phyloP scores from a whole-genome alignment of 352 stramenopile genomes.

The Globisporangium solare region DNA sequence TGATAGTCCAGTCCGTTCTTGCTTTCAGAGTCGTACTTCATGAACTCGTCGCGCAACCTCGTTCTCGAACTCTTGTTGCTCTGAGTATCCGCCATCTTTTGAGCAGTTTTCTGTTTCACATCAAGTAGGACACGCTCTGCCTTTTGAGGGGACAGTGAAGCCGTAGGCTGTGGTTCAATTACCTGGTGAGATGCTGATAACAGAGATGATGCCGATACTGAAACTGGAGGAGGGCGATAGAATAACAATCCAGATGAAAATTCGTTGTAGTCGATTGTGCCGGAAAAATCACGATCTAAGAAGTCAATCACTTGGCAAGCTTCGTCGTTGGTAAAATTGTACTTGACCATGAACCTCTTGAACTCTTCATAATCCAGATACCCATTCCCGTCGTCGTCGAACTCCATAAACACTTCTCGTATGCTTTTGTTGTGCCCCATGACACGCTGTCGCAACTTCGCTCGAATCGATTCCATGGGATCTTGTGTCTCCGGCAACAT shows the following conservation, averaged over 20 bases:
- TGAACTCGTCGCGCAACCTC: slow-evolving; percentile 36
- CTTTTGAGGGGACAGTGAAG: slow-evolving; percentile 8
- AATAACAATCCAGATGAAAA: slow-evolving; percentile 67
- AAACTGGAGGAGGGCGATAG: slow-evolving; percentile 32
- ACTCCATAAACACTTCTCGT: slow-evolving; percentile 66
- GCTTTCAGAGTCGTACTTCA: slow-evolving; percentile 44
- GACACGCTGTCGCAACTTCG: slow-evolving; percentile 52
- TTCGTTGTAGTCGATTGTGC: slow-evolving; percentile 72
- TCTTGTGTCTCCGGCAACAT: slow-evolving; percentile 11
- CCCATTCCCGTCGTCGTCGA: slow-evolving; percentile 51
- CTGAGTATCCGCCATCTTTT: slow-evolving; percentile 16
- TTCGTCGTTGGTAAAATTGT: slow-evolving; percentile 49
- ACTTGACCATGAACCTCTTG: slow-evolving; percentile 57
- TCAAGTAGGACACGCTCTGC: slow-evolving; percentile 18
- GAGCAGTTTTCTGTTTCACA: slow-evolving; percentile 21
- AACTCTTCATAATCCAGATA: slow-evolving; percentile 67
- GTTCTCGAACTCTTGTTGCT: slow-evolving; percentile 14
- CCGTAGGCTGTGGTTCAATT: neutral
- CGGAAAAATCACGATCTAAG: slow-evolving; percentile 50
- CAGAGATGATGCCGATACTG: neutral
- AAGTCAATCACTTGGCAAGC: slow-evolving; percentile 37
- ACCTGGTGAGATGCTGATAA: neutral
- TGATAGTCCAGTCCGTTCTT: slow-evolving; percentile 47
- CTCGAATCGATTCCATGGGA: slow-evolving; percentile 52
- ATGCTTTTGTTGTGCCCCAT: slow-evolving; percentile 75